These are phyloP conservation scores for Talaromyces rugulosus DNA, from an alignment of 2,329 filamentous ascomycete species.

Conservation along the genomic window DNA sequence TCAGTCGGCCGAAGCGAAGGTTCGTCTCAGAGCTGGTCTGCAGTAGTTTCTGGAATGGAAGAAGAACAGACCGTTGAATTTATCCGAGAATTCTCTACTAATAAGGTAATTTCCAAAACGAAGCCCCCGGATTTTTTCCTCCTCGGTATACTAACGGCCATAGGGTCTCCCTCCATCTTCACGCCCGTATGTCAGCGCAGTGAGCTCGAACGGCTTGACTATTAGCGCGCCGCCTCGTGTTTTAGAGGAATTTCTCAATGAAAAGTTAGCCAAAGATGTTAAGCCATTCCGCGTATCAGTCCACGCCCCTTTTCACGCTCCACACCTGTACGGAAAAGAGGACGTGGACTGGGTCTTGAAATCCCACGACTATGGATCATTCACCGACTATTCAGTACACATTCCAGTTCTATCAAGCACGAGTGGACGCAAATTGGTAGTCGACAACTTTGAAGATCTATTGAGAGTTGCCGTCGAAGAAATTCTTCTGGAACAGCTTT, in stretches of 20 bases:
- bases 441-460: constrained; percentile 27
- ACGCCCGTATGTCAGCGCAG: constrained; percentile 56
- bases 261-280: constrained; percentile 44
- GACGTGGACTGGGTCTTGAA: constrained; percentile 51
- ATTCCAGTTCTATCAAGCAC: constrained; percentile 37
- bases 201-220: constrained; percentile 56
- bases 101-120: constrained; percentile 21
- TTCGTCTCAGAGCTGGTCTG: constrained; percentile 36
- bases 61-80: constrained; percentile 25
- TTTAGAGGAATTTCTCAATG: constrained; percentile 50
- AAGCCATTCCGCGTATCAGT: constrained; percentile 53
- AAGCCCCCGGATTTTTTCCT: background rate
- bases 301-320: constrained; percentile 57
- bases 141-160: constrained; percentile 9
- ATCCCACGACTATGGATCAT: constrained; percentile 26
- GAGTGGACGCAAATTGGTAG: constrained; percentile 28
- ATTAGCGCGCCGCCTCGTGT: constrained; percentile 56
- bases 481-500: constrained; percentile 34
- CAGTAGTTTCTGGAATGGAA: constrained; percentile 35
- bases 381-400: constrained; percentile 23
- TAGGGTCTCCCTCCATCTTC: constrained; percentile 47
- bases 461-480: constrained; percentile 32
- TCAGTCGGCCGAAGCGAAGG: constrained; percentile 29
- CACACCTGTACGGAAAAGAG: constrained; percentile 49
- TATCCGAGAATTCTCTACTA: constrained; percentile 20